Evolutionary conservation across 495 filamentous ascomycete species (phyloP).

Genomic region (Penicillium salamii): DNA sequence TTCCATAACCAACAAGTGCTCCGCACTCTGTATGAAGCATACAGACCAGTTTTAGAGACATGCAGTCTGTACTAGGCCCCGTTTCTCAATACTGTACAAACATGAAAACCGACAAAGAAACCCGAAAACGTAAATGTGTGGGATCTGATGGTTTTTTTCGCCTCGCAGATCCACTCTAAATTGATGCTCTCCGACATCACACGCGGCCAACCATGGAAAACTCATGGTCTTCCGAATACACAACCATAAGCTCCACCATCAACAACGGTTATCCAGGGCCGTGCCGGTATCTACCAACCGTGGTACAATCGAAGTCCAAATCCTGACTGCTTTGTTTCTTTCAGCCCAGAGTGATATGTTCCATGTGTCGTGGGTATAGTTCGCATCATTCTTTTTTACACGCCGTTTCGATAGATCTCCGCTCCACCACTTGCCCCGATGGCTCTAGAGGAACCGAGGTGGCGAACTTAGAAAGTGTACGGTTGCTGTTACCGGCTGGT

Average conservation of each 20-base stretch:
- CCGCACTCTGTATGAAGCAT: background rate
- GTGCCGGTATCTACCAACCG: slow-evolving; percentile 23
- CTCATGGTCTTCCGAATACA: slow-evolving; percentile 5
- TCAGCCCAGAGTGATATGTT: background rate
- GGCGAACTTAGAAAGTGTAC: slow-evolving; percentile 4
- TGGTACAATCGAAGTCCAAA: slow-evolving; percentile 9
- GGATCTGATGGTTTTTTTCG: background rate
- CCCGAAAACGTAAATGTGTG: background rate
- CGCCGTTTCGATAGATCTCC: slow-evolving; percentile 18
- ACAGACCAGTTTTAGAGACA: slow-evolving; percentile 1
- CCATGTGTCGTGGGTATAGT: background rate
- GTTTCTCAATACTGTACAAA: slow-evolving; percentile 5
- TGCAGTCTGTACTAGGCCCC: slow-evolving; percentile 10
- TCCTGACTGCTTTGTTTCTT: background rate
- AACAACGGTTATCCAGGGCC: slow-evolving; percentile 29
- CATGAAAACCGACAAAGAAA: background rate
- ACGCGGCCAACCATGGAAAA: slow-evolving; percentile 17
- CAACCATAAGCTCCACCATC: slow-evolving; percentile 19
- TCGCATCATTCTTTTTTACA: slow-evolving; percentile 5
- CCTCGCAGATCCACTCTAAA: slow-evolving; percentile 5
- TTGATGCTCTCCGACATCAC: background rate
- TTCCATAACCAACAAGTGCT: too few relatives aligned
- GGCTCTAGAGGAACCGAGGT: slow-evolving; percentile 18
- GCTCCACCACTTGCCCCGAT: slow-evolving; percentile 23
- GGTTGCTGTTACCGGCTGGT: slow-evolving; percentile 14